Evolutionary conservation across 495 filamentous ascomycete genomes (phyloP).

Genomic region (Hamigera avellanea): DNA sequence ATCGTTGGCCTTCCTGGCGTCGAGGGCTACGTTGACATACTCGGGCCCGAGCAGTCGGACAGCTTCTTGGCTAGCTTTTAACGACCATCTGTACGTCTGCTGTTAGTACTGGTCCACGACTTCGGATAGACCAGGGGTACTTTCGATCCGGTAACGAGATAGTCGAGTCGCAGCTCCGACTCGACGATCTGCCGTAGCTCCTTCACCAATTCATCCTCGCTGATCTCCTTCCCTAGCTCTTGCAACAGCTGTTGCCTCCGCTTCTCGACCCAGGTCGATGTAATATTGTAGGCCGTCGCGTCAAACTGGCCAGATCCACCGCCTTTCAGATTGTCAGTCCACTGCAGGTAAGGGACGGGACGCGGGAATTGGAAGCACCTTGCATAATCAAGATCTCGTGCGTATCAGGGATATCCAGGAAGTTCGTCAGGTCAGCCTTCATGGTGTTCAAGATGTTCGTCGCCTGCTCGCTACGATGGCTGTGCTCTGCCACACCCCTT

Average conservation of each 20-base stretch:
- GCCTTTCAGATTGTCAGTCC: too few species aligned
- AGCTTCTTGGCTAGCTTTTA: conserved; percentile 86
- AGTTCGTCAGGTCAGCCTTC: conserved; percentile 51
- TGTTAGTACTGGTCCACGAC: too few species aligned
- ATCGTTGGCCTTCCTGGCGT: conserved; percentile 54
- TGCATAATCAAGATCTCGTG: conserved; percentile 79
- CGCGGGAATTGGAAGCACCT: conserved; percentile 22
- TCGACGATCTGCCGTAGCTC: conserved; percentile 51
- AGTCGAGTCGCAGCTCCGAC: conserved; percentile 66
- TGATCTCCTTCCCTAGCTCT: conserved; percentile 17
- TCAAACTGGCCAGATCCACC: conserved; percentile 78
- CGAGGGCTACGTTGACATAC: conserved; percentile 67
- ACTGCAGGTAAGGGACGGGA: too few species aligned
- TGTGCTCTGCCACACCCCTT: conserved; percentile 59
- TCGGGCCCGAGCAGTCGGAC: conserved; percentile 60
- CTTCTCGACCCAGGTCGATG: conserved; percentile 67
- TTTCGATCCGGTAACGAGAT: conserved; percentile 70
- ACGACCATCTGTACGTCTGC: conserved; percentile 66
- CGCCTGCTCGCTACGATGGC: conserved; percentile 74
- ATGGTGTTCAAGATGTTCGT: conserved; percentile 53
- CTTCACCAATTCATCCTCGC: conserved; percentile 44
- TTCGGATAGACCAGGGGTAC: too few species aligned
- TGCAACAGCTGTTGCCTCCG: conserved; percentile 24
- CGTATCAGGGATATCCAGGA: conserved; percentile 63
- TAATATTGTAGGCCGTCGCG: conserved; percentile 70